phyloP scores from a whole-genome alignment of 352 stramenopile genomes.

The Phytophthora syringae region DNA sequence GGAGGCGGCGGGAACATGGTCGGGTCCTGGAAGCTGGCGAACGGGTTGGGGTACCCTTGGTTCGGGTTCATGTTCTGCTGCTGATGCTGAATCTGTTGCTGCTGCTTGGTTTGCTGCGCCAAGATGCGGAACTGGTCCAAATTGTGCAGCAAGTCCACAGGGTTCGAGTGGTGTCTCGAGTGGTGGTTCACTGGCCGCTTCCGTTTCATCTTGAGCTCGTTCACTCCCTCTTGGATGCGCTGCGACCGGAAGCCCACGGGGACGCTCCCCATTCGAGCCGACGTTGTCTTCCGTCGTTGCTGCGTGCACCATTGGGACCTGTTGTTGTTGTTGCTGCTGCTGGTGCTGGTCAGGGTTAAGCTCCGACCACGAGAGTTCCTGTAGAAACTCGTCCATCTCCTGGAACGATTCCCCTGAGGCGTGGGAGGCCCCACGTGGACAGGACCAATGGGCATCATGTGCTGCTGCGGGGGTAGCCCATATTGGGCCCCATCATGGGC shows the following conservation, averaged over 20 bases:
- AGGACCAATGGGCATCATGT: conserved; percentile 38
- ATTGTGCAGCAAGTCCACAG: conserved; percentile 79
- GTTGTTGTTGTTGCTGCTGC: conserved; percentile 20
- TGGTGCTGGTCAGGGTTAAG: conserved; percentile 31
- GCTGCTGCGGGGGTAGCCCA: conserved; percentile 33
- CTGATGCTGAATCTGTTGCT: conserved; percentile 40
- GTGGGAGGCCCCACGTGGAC: conserved; percentile 33
- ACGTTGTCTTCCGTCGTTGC: conserved; percentile 19
- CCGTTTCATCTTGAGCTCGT: conserved; percentile 83
- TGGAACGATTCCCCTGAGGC: conserved; percentile 42
- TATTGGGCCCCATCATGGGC: conserved; percentile 23
- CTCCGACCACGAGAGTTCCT: conserved; percentile 55
- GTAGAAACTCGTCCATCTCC: conserved; percentile 62
- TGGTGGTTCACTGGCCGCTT: conserved; percentile 67
- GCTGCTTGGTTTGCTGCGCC: conserved; percentile 64
- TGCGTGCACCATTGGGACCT: conserved; percentile 7
- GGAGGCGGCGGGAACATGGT: conserved; percentile 30
- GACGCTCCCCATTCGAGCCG: conserved; percentile 19
- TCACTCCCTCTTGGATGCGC: conserved; percentile 69
- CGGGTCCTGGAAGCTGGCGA: conserved; percentile 42
- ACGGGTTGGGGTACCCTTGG: conserved; percentile 41
- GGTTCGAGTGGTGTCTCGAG: conserved; percentile 74
- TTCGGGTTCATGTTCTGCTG: conserved; percentile 38
- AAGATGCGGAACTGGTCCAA: conserved; percentile 76
- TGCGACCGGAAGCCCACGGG: conserved; percentile 61